phyloP scores from a whole-genome alignment of 2,329 filamentous ascomycete genomes.

The Colletotrichum destructivum region DNA sequence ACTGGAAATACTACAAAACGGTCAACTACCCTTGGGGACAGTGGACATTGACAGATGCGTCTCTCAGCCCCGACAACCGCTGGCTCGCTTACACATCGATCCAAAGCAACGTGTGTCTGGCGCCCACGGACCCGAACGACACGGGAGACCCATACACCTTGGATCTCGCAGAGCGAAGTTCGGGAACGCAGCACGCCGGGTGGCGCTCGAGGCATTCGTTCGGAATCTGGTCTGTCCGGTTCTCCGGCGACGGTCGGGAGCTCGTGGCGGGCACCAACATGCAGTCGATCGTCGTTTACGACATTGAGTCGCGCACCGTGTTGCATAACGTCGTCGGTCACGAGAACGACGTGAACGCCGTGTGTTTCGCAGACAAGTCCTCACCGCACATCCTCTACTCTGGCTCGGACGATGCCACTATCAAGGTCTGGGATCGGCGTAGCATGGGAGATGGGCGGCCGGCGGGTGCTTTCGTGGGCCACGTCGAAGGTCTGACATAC shows the following conservation, averaged over 20 bases:
- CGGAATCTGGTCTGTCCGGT: conserved; percentile 90
- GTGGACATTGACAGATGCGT: conserved; percentile 97
- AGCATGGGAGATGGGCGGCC: conserved; percentile 88
- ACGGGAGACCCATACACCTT: conserved; percentile 83
- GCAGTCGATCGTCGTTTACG: conserved; percentile 88
- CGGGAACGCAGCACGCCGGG: conserved; percentile 23
- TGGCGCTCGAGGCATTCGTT: conserved; percentile 58
- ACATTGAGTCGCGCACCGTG: conserved; percentile 85
- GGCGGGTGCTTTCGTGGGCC: conserved; percentile 76
- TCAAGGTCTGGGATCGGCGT: conserved; percentile 97
- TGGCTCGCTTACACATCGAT: conserved; percentile 95
- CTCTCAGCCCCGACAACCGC: conserved; percentile 90
- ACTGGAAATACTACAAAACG: conserved; percentile 97
- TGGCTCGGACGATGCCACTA: conserved; percentile 92
- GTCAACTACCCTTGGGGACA: conserved; percentile 87
- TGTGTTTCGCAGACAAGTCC: conserved; percentile 91
- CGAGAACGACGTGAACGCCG: conserved; percentile 92
- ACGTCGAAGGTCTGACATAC: conserved; percentile 77
- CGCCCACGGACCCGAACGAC: conserved; percentile 88
- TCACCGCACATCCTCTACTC: conserved; percentile 97
- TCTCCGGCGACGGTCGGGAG: conserved; percentile 91
- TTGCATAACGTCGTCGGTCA: conserved; percentile 86
- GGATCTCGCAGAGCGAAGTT: conserved; percentile 74
- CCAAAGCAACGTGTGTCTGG: conserved; percentile 85
- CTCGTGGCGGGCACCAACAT: conserved; percentile 90